Conservation (phyloP, 371 early-diverging fungal species). For the Neoconidiobolus thromboides region DNA sequence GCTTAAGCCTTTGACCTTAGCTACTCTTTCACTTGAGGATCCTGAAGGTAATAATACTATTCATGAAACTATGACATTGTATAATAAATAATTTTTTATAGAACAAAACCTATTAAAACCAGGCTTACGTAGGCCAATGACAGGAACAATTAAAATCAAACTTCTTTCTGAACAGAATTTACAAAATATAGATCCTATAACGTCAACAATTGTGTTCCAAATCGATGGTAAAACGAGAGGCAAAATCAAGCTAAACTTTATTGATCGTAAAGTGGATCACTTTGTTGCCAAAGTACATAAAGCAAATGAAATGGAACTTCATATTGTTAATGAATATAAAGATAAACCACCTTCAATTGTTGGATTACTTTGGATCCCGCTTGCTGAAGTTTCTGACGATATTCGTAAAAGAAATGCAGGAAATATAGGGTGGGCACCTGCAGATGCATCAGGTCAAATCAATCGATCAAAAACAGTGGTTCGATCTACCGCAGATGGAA, state of each 20-base stretch:
- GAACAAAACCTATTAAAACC: conserved; percentile 16
- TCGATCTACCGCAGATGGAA: conserved; percentile 13
- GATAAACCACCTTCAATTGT: conserved; percentile 32
- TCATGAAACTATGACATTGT: background rate
- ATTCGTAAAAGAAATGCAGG: conserved; percentile 37
- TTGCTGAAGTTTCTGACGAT: conserved; percentile 58
- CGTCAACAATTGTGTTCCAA: conserved; percentile 35
- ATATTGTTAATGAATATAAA: conserved; percentile 44
- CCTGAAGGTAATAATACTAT: background rate
- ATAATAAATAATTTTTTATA: background rate
- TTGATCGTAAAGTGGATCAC: conserved; percentile 64
- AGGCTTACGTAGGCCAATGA: conserved; percentile 45
- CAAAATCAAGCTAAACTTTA: conserved; percentile 37
- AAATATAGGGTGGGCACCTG: conserved; percentile 6
- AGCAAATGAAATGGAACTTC: conserved; percentile 81
- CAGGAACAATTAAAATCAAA: conserved; percentile 47
- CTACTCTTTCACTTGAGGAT: background rate
- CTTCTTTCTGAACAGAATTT: conserved; percentile 42
- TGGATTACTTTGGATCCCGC: conserved; percentile 65
- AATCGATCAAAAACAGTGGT: conserved; percentile 5
- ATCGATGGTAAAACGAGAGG: conserved; percentile 62
- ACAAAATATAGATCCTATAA: conserved; percentile 40
- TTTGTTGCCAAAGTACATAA: conserved; percentile 67
- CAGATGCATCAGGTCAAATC: background rate
- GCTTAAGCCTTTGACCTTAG: background rate